Evolutionary conservation across 2,329 filamentous ascomycete species (phyloP), one percentile per base, ranked within the genome.

Genomic region (Aspergillus flavus): DNA sequence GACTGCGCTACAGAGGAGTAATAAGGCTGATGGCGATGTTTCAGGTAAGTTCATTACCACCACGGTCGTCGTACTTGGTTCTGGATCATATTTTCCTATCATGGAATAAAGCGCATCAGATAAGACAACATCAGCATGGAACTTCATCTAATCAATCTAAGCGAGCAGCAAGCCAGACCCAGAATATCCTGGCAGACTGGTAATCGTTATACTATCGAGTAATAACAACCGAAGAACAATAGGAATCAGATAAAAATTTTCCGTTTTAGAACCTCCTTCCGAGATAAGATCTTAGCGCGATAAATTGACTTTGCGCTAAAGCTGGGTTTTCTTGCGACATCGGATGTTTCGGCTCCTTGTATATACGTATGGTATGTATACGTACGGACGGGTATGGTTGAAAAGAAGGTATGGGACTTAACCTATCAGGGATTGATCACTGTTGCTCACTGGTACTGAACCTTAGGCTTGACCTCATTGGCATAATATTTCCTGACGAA

Each of bases 261-360:
- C 23, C 23, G 21, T 68, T 64, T 26, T 32, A 53, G 30, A 32
- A 30, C 21, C 21, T 48, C 46, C 14, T 19, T 30, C 52, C 52
- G 52, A 55, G 65, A 72, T 71, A 71, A 71, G 69, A 70, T 71
- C 66, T 58, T 70, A 69, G 66, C 54, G 64, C 61, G 57, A 56
- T 41, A 41, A 23, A 53, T 62, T 66, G 60, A 57, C 45, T 67
- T 64, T 41, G 46, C 54, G 52, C 57, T 58, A 58, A 34, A 19
- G n/a, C 50, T 54, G 30, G n/a, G 41, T 53, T 30, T 56, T 14
- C 36, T 41, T 68, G 68, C 68, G 68, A 69, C 64, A 69, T 69
- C 69, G 69, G 69, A 67, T 66, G 54, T 62, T 64, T 64, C 52
- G 45, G 34, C 21, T 36, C 21, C 36, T 14, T 21, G 21, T 54